A percentile compares a stretch with the other conserved stretches of the same genome.
Conservation (phyloP, 2,329 filamentous ascomycete species). For the Exophiala mesophila region DNA sequence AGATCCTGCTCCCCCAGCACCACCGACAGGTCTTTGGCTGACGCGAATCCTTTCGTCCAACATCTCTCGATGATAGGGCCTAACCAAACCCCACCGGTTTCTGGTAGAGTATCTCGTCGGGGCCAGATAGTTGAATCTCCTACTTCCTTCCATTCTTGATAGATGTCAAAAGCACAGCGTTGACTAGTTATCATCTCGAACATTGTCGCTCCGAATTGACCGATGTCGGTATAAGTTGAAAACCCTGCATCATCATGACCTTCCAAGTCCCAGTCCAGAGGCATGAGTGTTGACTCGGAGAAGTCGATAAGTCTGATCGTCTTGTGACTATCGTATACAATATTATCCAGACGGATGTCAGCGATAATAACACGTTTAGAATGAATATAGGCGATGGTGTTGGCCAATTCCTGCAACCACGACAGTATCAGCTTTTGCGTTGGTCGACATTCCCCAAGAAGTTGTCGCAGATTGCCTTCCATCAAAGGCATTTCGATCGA, state of each 20-base stretch:
- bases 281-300: slow-evolving; percentile 26
- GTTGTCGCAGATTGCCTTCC: slow-evolving; percentile 21
- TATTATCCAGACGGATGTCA: slow-evolving; percentile 8
- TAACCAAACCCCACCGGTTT: slow-evolving; percentile 28
- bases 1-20: slow-evolving; percentile 14
- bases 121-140: slow-evolving; percentile 24
- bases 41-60: slow-evolving; percentile 24
- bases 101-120: slow-evolving; percentile 25
- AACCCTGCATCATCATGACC: slow-evolving; percentile 26
- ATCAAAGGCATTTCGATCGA: slow-evolving; percentile 22
- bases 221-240: slow-evolving; percentile 32
- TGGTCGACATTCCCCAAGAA: slow-evolving; percentile 10
- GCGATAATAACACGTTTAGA: slow-evolving; percentile 8
- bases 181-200: slow-evolving; percentile 29
- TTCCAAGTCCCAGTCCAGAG: slow-evolving; percentile 27
- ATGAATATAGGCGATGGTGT: slow-evolving; percentile 19
- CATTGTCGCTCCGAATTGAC: slow-evolving; percentile 30
- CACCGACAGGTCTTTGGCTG: slow-evolving; percentile 21
- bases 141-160: slow-evolving; percentile 17
- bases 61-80: slow-evolving; percentile 29
- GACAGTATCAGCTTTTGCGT: slow-evolving; percentile 8
- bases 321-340: slow-evolving; percentile 1
- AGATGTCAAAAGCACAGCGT: slow-evolving; percentile 28
- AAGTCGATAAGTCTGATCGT: slow-evolving; percentile 30
- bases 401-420: slow-evolving; percentile 18